These are phyloP conservation scores for Ogataea dorogensis DNA, from an alignment of 805 yeast species.

Conservation along the genomic window DNA sequence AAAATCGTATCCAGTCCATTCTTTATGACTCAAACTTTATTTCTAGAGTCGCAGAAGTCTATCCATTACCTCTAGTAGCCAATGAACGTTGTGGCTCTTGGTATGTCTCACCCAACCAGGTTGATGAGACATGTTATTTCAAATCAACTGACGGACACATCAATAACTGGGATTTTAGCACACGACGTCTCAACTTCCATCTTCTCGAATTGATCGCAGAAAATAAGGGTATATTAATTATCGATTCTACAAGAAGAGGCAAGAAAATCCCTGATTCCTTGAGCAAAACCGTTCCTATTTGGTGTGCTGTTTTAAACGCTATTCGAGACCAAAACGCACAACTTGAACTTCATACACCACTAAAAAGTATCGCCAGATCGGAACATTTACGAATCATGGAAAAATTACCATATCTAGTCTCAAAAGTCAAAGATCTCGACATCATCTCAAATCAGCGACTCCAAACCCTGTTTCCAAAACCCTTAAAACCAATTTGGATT, in stretches of 20 bases:
- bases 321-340: slow-evolving; percentile 2
- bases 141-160: slow-evolving; percentile 92
- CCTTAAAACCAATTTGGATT: slow-evolving; percentile 68
- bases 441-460: slow-evolving; percentile 5
- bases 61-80: slow-evolving; percentile 50
- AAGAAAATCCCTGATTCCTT: slow-evolving; percentile 83
- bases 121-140: slow-evolving; percentile 60
- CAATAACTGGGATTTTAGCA: slow-evolving; percentile 74
- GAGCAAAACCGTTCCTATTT: slow-evolving; percentile 83
- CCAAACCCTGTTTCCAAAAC: slow-evolving; percentile 33
- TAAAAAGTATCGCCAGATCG: slow-evolving; percentile 50
- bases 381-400: slow-evolving; percentile 53
- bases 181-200: slow-evolving; percentile 73
- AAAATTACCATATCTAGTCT: slow-evolving; percentile 48
- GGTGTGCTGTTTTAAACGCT: slow-evolving; percentile 41
- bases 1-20: slow-evolving; percentile 72
- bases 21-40: slow-evolving; percentile 58
- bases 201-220: slow-evolving; percentile 47
- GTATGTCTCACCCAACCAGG: slow-evolving; percentile 57
- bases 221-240: slow-evolving; percentile 52
- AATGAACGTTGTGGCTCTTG: slow-evolving; percentile 87
- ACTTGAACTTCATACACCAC: slow-evolving; percentile 43
- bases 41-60: slow-evolving; percentile 36
- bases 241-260: slow-evolving; percentile 86
- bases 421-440: slow-evolving; percentile 33